Percentiles rank a stretch among this genome's conserved stretches.
These are phyloP conservation scores for Fusarium stilboides DNA, from an alignment of 2,329 filamentous ascomycete species.

Conservation along the genomic window DNA sequence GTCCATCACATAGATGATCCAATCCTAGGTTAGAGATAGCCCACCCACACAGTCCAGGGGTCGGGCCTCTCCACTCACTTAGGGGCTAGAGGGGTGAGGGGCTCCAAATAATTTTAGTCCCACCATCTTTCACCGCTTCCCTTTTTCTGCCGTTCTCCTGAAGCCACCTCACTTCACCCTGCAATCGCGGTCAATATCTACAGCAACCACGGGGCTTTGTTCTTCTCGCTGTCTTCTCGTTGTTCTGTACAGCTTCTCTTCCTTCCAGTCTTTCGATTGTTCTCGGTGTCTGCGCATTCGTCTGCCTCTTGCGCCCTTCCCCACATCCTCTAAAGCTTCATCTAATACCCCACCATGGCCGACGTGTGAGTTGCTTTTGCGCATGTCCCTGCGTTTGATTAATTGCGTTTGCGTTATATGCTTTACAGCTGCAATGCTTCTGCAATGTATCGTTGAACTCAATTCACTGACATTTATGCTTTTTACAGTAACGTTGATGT, in stretches of 20 bases:
- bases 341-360: constrained; percentile 56
- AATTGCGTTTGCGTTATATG: constrained; percentile 14
- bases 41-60: constrained; percentile 33
- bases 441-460: neutral
- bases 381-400: constrained; percentile 22
- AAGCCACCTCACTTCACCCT: constrained; percentile 41
- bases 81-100: constrained; percentile 35
- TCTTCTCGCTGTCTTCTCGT: constrained; percentile 43
- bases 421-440: constrained; percentile 2
- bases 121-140: constrained; percentile 58
- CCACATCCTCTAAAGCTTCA: constrained; percentile 32
- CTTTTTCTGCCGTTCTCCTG: constrained; percentile 51
- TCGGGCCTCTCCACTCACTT: constrained; percentile 4
- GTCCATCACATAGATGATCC: constrained; percentile 29
- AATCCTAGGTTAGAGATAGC: constrained; percentile 20
- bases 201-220: constrained; percentile 49
- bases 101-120: constrained; percentile 59
- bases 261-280: constrained; percentile 37
- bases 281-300: constrained; percentile 41
- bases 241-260: constrained; percentile 49
- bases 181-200: constrained; percentile 50
- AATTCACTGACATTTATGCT: constrained; percentile 35
- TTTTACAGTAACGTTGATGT: constrained; percentile 87
- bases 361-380: constrained; percentile 56
- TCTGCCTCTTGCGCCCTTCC: constrained; percentile 29